Base-by-base conservation (phyloP, 352 stramenopile species). In the Pythium inflatum region DNA sequence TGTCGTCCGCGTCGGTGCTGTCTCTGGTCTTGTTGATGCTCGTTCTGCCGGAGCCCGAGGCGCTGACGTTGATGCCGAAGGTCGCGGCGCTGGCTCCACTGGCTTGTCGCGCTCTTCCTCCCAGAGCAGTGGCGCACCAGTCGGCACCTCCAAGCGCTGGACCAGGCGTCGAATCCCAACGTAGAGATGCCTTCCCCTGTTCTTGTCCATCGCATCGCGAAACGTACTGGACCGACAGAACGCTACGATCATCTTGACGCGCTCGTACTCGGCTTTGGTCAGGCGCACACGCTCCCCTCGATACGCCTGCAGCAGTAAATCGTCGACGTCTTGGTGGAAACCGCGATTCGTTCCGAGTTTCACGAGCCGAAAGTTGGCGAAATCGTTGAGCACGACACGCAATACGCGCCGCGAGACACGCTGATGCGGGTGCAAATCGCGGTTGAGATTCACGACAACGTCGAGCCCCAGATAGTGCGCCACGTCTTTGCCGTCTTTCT, bases 191-290 rank as follows among this genome's bases (percentile, higher is more conserved):
- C n/a, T n/a, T n/a, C n/a, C n/a, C n/a, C n/a, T n/a, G n/a, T n/a
- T n/a, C n/a, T n/a, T n/a, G n/a, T n/a, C n/a, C n/a, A n/a, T n/a
- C n/a, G n/a, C n/a, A n/a, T n/a, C n/a, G n/a, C n/a, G n/a, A n/a
- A n/a, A n/a, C n/a, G n/a, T n/a, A n/a, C n/a, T n/a, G 43, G 43
- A 50, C 36, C 60, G 60, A 20, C 43, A 67, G 24, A 59, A 66
- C 4, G 11, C 3, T 5, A 66, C 46, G 46, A 66, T 54, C 9
- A 43, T n/a, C 25, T 27, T 25, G 2, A 67, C 59, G 20, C 46
- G 30, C 16, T 67, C 2, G 0, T 48, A 36, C 38, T 67, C 30
- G 20, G 5, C 18, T 13, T 22, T 14, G 13, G 40, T 67, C 11
- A 67, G 27, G 11, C 31, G 33, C 6, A 53, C 25, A 9, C 25